Evolutionary conservation across 1,139 yeast genomes (phyloP).

Genomic region (Blastobotrys indianensis): DNA sequence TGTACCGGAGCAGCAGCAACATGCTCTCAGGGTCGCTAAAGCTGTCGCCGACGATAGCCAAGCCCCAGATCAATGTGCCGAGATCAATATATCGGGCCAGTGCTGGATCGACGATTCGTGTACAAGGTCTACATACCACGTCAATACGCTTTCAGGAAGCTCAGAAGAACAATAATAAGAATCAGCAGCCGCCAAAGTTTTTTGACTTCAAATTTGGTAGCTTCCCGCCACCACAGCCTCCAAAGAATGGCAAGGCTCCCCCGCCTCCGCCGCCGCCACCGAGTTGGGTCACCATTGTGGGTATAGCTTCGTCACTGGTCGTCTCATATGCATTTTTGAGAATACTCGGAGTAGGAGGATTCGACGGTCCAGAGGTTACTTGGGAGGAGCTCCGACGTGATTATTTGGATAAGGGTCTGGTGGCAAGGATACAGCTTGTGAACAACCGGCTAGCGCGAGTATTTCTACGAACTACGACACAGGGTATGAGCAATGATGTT

Average conservation of each 20-base stretch:
- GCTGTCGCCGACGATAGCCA: too few species aligned
- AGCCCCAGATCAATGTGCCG: too few species aligned
- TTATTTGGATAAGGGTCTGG: constrained; percentile 79
- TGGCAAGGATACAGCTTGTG: constrained; percentile 66
- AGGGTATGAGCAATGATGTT: constrained; percentile 27
- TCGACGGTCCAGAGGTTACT: constrained; percentile 41
- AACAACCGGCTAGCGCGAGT: constrained; percentile 70
- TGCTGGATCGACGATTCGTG: too few species aligned
- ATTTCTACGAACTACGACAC: constrained; percentile 22
- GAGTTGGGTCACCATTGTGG: constrained; percentile 11
- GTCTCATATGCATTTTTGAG: constrained; percentile 7
- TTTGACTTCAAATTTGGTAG: constrained; percentile 12
- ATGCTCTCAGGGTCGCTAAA: too few species aligned
- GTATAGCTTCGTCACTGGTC: constrained; percentile 9
- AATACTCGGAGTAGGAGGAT: constrained; percentile 9
- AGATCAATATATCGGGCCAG: too few species aligned
- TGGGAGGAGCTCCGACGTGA: constrained; percentile 87
- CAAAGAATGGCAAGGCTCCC: neutral
- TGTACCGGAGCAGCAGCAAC: too few species aligned
- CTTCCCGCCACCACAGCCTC: constrained; percentile 4
- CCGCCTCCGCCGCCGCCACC: constrained; percentile 9
- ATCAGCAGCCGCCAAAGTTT: constrained; percentile 10
- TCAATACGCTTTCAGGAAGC: neutral
- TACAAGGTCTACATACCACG: too few species aligned
- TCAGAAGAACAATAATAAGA: constrained; percentile 2